Evolutionary conservation across 2,329 filamentous ascomycete species (phyloP), one percentile per base, ranked within the genome.

Genomic region (Neodidymelliopsis sp.): DNA sequence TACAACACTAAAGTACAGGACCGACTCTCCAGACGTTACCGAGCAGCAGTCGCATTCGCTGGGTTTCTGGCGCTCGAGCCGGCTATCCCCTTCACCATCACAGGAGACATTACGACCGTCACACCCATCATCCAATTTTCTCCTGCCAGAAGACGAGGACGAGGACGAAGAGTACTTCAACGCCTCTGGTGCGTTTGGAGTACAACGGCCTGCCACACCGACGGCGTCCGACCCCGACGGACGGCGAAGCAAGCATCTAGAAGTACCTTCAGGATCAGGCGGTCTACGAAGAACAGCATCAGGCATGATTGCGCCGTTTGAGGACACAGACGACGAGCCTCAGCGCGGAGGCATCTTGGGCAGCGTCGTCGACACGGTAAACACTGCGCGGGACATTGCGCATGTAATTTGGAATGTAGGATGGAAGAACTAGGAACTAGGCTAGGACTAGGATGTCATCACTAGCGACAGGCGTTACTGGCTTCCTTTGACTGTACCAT

Each of bases 261-360:
- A 51, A 7, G 52, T 60, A n/a, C 53, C 55, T 9, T 59, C 58
- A 6, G 56, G 63, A 34, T 58, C 62, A 3, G 69, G 71, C 13
- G 86, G 86, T 41, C 86, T 95, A 79, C 85, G 87, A 54, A 82
- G 91, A 59, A 95, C 90, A 15, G 80, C 85, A 39, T 94, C 90
- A 28, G 91, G 91, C 60, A 95, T 96, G 90, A 88, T 96, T 63
- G 92, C 95, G 88, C 90, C 91, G 6, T 88, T 87, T 61, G 89
- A 91, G 60, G 88, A 91, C 60, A 85, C 85, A 52, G 89, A 91
- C 57, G 77, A 81, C 41, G 80, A 83, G 73, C 68, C 80, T 30
- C 72, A 77, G 3, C 73, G 75, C 6, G 73, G 80, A 40, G 87
- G 88, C 35, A 80, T 95, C 45, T 83, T 95, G 66, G 88, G 89